Percentiles rank a stretch among this genome's conserved stretches.
Evolutionary conservation across 1,284 basidiomycete genomes (phyloP).

Genomic region (Agaricales sp.): DNA sequence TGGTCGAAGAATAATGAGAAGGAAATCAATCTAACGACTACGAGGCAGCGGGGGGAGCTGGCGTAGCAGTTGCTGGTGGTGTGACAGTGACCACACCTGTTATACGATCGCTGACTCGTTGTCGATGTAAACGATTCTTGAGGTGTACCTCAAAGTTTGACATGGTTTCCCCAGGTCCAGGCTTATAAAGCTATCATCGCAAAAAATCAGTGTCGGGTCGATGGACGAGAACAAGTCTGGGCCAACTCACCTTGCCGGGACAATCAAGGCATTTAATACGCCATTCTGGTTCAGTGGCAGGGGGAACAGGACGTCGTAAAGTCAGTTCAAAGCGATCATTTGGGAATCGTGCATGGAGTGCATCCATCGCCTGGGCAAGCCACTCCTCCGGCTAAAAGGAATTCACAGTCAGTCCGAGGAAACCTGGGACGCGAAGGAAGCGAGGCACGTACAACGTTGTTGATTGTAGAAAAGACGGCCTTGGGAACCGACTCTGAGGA

Average conservation of each 20-base stretch:
- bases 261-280: conserved; percentile 1
- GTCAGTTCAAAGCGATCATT: conserved; percentile 78
- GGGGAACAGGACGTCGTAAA: conserved; percentile 16
- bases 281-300: neutral
- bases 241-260: conserved; percentile 1
- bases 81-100: neutral
- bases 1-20: too few relatives aligned
- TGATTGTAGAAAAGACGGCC: too few relatives aligned
- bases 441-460: too few relatives aligned
- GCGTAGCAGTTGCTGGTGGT: too few relatives aligned
- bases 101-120: neutral
- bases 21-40: too few relatives aligned
- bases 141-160: conserved; percentile 1
- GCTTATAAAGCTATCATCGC: conserved; percentile 1
- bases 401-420: too few relatives aligned
- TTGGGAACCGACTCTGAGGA: neutral
- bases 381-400: conserved; percentile 31
- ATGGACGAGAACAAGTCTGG: neutral
- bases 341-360: conserved; percentile 65
- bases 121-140: conserved; percentile 1
- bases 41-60: too few relatives aligned
- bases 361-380: conserved; percentile 53
- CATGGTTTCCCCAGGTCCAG: neutral
- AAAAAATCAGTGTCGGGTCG: too few relatives aligned
- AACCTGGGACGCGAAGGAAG: conserved; percentile 8